Conservation (phyloP, 2,329 filamentous ascomycete species). For the Claviceps purpurea region DNA sequence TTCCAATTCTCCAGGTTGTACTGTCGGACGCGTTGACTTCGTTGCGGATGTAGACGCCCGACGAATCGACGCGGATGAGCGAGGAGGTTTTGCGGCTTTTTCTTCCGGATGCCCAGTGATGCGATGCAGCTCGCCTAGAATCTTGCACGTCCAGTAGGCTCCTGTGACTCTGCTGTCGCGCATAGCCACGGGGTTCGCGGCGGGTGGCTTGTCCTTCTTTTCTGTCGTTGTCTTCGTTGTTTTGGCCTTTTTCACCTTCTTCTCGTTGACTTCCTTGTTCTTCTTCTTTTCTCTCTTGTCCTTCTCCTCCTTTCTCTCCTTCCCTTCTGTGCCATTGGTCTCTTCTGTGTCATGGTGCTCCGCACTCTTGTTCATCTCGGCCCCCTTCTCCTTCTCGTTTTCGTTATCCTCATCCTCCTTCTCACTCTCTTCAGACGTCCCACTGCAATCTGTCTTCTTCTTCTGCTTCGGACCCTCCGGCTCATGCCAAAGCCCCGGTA, state of each 20-base stretch:
- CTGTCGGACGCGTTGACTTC: too few species aligned
- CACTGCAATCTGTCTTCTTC: conserved; percentile 21
- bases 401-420: conserved; percentile 19
- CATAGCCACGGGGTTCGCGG: conserved; percentile 27
- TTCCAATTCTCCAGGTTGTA: too few species aligned
- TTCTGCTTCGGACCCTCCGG: conserved; percentile 30
- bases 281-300: too few species aligned
- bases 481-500: conserved; percentile 46
- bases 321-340: conserved; percentile 13
- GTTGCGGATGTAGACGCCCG: too few species aligned
- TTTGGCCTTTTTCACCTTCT: too few species aligned
- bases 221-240: conserved; percentile 8
- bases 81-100: too few species aligned
- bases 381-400: conserved; percentile 15
- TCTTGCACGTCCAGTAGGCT: conserved; percentile 30
- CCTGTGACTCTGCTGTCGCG: conserved; percentile 33
- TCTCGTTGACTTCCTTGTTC: too few species aligned
- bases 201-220: conserved; percentile 17
- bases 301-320: conserved; percentile 20
- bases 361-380: conserved; percentile 14
- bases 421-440: conserved; percentile 11
- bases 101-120: conserved; percentile 16
- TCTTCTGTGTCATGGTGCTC: conserved; percentile 8
- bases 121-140: conserved; percentile 24
- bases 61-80: too few species aligned